Evolutionary conservation across 179 eudicot species (phyloP).

Genomic region (Monotropa hypopitys): DNA sequence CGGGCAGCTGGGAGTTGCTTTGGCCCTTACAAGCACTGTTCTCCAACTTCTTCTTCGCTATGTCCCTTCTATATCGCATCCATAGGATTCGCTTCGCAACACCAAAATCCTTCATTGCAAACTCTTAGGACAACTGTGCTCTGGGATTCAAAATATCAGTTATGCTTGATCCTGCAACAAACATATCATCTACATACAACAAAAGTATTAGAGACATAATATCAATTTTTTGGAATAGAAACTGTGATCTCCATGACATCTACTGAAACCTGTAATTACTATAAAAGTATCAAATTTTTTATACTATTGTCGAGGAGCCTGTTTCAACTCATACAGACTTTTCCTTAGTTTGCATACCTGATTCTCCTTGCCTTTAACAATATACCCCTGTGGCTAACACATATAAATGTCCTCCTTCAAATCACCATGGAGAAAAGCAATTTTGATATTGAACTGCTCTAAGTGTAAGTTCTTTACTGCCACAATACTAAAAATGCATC

Average conservation of each 20-base stretch:
- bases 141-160: too few species aligned
- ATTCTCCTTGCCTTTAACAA: background rate
- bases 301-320: background rate
- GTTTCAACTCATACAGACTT: background rate
- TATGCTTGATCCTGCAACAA: too few species aligned
- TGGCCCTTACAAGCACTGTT: too few species aligned
- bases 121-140: too few species aligned
- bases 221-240: background rate
- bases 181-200: background rate
- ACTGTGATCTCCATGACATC: background rate
- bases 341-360: background rate
- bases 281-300: background rate
- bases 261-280: background rate
- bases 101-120: too few species aligned
- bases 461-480: background rate
- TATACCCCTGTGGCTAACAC: background rate
- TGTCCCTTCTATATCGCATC: too few species aligned
- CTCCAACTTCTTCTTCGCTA: too few species aligned
- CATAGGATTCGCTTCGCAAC: too few species aligned
- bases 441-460: background rate
- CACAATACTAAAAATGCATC: background rate
- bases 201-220: background rate
- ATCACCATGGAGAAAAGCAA: background rate
- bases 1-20: too few species aligned
- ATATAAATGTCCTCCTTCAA: background rate